Percentiles rank a stretch among this genome's conserved stretches.
These are phyloP conservation scores for Sporothrix humicola DNA, from an alignment of 2,329 filamentous ascomycete genomes.

Conservation along the genomic window DNA sequence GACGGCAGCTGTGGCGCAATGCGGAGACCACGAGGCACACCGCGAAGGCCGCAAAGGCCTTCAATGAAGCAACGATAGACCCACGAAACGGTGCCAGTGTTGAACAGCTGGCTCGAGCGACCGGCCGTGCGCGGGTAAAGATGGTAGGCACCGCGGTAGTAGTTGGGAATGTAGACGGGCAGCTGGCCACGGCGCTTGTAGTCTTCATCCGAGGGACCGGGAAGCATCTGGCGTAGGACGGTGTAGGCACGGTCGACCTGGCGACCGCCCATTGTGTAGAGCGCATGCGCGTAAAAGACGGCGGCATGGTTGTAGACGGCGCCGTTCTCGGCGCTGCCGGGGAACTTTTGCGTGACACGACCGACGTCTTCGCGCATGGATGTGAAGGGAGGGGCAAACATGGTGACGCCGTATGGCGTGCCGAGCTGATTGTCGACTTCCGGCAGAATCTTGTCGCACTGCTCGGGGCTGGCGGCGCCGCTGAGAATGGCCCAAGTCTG, in stretches of 20 bases:
- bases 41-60: conserved; percentile 59
- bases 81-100: conserved; percentile 64
- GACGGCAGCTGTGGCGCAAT: conserved; percentile 59
- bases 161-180: conserved; percentile 64
- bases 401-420: conserved; percentile 60
- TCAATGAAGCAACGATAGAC: conserved; percentile 62
- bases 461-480: conserved; percentile 53
- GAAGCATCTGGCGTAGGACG: conserved; percentile 59
- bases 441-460: conserved; percentile 53
- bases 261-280: conserved; percentile 55
- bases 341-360: conserved; percentile 63
- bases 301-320: conserved; percentile 64
- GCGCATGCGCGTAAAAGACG: conserved; percentile 59
- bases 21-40: conserved; percentile 53
- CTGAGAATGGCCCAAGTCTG: conserved; percentile 62
- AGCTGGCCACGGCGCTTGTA: conserved; percentile 60
- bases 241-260: conserved; percentile 57
- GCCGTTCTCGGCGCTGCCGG: conserved; percentile 63
- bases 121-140: conserved; percentile 59
- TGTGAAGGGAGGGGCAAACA: conserved; percentile 62
- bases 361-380: conserved; percentile 64
- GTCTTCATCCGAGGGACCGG: conserved; percentile 58
- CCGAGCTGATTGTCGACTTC: conserved; percentile 58
- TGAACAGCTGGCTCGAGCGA: conserved; percentile 62
- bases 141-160: conserved; percentile 60